phyloP scores from a whole-genome alignment of 169 alveolate species.

The Cryptosporidium andersoni region DNA sequence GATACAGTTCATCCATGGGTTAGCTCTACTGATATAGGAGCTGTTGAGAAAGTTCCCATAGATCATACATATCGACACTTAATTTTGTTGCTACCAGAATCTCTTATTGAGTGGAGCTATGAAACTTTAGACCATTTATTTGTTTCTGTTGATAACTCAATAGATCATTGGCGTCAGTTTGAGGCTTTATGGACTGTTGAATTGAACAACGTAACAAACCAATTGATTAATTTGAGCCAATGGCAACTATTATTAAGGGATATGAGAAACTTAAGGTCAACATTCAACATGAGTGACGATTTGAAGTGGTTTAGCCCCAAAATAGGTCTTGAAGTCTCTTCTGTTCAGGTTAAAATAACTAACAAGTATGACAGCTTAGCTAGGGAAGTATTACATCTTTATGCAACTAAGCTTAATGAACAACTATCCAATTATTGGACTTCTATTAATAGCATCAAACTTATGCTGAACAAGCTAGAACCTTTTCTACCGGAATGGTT shows the following conservation, averaged over 20 bases:
- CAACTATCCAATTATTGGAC: conserved; percentile 71
- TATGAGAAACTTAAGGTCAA: conserved; percentile 77
- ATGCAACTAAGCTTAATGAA: conserved; percentile 89
- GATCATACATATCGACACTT: conserved; percentile 32
- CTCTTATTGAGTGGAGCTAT: conserved; percentile 34
- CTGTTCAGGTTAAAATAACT: conserved; percentile 80
- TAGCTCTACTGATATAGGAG: conserved; percentile 26
- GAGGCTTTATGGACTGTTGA: conserved; percentile 95
- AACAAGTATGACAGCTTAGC: conserved; percentile 95
- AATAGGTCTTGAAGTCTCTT: conserved; percentile 90
- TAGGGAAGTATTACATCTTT: conserved; percentile 90
- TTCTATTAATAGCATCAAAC: conserved; percentile 23
- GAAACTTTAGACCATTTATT: conserved; percentile 18
- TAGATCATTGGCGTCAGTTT: conserved; percentile 93
- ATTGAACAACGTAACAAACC: conserved; percentile 83
- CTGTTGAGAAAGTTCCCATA: conserved; percentile 34
- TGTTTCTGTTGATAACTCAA: conserved; percentile 78
- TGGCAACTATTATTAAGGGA: conserved; percentile 95
- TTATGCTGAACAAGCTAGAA: conserved; percentile 21
- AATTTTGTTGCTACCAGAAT: conserved; percentile 31
- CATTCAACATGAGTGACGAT: conserved; percentile 30
- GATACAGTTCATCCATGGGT: background rate
- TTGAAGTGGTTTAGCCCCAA: conserved; percentile 75
- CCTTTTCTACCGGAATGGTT: conserved; percentile 55
- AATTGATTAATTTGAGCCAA: conserved; percentile 90